Base-by-base conservation (phyloP, 768 basidiomycete species). In the Naganishia kalamii region DNA sequence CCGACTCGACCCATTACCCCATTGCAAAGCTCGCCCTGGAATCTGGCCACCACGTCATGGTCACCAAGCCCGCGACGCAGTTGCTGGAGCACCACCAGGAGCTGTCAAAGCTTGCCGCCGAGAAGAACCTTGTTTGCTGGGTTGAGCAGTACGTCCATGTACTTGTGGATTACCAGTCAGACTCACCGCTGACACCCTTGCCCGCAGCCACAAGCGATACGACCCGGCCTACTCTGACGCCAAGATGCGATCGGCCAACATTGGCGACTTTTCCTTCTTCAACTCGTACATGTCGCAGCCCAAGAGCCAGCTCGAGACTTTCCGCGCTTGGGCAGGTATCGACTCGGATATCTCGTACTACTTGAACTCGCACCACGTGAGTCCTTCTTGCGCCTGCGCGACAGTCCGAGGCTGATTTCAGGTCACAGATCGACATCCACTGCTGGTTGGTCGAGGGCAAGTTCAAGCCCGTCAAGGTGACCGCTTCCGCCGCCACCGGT, bases 241-340 rank as follows among this genome's bases (percentile, higher is more conserved):
- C 41, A 87, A 85, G 72, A 87, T 85, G 4, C 86, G 87, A 60
- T 88, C 88, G 30, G 83, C 82, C 29, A 79, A 83, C 7, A 82
- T 93, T 27, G 90, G 92, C 35, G 90, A 93, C 78, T 91, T 92
- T 81, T 94, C 92, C 80, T 94, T 91, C 79, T 94, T 92, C 85
- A 89, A 82, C 70, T 89, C 91, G 40, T 94, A 92, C 90, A 96
- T 96, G 92, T 91, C 89, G 73, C 92, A 94, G 77, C 92, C 92
- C 46, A 96, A 96, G 80, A 87, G 85, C 72, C 92, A 96, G 78
- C 83, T 96, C 29, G 89, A 92, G 78, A 94, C 92, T 0, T 96
- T 94, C 85, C 86, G 86, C 63, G 88, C 89, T 7, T 96, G 92
- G 92, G 92, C 92, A 27, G 92, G 92, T 40, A 90, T 87, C 79